These are phyloP conservation scores for Scenedesmus sp. DNA, from an alignment of 163 green algal genomes.

Conservation along the genomic window DNA sequence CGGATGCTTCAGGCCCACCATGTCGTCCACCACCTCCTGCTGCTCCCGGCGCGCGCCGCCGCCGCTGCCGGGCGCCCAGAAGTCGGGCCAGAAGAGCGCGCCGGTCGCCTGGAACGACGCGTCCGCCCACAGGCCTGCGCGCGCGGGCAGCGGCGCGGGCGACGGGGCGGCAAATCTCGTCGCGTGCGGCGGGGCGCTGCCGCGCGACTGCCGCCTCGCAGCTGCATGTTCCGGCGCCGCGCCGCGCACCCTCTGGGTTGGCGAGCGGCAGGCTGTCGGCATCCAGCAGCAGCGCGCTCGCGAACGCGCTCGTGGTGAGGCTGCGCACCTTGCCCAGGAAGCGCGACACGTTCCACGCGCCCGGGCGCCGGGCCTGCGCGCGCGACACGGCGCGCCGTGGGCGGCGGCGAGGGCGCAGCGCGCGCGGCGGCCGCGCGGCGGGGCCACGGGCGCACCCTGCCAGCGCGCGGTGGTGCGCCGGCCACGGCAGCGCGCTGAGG, in stretches of 20 bases:
- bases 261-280: conserved; percentile 54
- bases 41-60: neutral
- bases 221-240: no score
- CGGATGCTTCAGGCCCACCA: conserved; percentile 46
- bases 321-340: conserved; percentile 51
- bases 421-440: no score
- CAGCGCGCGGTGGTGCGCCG: conserved; percentile 25
- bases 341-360: neutral
- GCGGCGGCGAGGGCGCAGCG: no score
- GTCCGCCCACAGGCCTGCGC: conserved; percentile 57
- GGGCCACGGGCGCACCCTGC: neutral
- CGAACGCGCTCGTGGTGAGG: conserved; percentile 47
- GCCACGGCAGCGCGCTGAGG: conserved; percentile 15
- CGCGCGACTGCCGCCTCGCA: no score
- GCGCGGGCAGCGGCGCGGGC: no score
- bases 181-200: no score
- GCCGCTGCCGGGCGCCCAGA: conserved; percentile 32
- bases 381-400: no score
- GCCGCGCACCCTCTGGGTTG: conserved; percentile 14
- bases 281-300: conserved; percentile 59
- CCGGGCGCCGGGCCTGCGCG: no score
- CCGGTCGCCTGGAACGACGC: conserved; percentile 27
- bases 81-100: conserved; percentile 61
- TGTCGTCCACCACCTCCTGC: conserved; percentile 21
- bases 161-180: no score